phyloP scores from a whole-genome alignment of 345 rosid genomes.

The Euphorbia lathyris region DNA sequence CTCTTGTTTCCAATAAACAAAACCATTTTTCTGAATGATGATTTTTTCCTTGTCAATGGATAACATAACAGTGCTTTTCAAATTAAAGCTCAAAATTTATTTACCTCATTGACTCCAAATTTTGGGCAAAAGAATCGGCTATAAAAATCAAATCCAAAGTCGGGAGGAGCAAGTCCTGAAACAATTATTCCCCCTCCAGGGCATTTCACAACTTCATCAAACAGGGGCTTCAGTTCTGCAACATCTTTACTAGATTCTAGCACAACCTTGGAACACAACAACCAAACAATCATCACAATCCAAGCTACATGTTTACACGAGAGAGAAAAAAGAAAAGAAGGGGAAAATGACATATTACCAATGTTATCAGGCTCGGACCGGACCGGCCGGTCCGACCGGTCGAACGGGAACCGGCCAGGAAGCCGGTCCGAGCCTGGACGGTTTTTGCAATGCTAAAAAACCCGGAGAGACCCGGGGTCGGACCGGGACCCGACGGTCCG shows the following conservation, averaged over 20 bases:
- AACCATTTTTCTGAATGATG: no score
- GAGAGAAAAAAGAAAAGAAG: not conserved
- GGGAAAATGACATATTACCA: conserved; percentile 35
- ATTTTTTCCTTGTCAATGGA: no score
- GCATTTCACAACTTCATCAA: conserved; percentile 46
- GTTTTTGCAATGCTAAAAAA: no score
- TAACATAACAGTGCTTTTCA: no score
- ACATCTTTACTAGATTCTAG: conserved; percentile 62
- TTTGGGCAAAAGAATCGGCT: conserved; percentile 73
- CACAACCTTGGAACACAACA: conserved; percentile 41
- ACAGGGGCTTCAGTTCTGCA: conserved; percentile 42
- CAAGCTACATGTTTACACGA: not conserved
- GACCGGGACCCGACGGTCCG: no score
- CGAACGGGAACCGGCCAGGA: no score
- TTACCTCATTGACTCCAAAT: conserved; percentile 62
- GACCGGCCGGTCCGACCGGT: no score
- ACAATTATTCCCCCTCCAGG: conserved; percentile 60
- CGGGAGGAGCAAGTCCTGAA: conserved; percentile 47
- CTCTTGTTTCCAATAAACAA: no score
- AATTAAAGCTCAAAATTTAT: no score
- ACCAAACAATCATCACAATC: not conserved
- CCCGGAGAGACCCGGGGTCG: no score
- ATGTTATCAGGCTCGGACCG: no score
- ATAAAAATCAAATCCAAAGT: conserved; percentile 55
- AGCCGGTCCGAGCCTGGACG: no score